phyloP scores from a whole-genome alignment of 495 filamentous ascomycete genomes.

The Oidiodendron maius region DNA sequence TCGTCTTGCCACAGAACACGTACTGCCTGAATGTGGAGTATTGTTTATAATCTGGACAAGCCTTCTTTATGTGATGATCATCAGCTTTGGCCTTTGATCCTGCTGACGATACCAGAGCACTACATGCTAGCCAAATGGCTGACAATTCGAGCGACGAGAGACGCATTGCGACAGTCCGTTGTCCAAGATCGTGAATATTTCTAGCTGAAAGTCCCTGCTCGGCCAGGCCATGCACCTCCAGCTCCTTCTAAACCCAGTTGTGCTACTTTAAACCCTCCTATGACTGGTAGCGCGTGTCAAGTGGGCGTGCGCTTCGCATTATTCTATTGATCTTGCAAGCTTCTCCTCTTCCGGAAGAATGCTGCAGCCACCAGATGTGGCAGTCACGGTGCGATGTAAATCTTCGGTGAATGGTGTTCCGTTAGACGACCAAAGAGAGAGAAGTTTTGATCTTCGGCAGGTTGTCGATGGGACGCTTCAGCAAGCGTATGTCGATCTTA shows the following conservation, averaged over 20 bases:
- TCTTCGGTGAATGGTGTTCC: too few species aligned
- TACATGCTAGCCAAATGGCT: conserved; percentile 5
- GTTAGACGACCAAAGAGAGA: too few species aligned
- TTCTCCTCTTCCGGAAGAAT: too few species aligned
- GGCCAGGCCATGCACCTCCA: background rate
- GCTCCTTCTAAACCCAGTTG: background rate
- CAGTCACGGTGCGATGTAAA: too few species aligned
- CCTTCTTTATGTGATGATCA: conserved; percentile 12
- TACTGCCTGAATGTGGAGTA: conserved; percentile 43
- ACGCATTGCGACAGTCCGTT: conserved; percentile 10
- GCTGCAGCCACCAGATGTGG: too few species aligned
- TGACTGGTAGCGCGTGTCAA: background rate
- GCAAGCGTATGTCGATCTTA: too few species aligned
- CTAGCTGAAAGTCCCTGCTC: too few species aligned
- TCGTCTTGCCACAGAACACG: conserved; percentile 5
- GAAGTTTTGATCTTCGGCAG: too few species aligned
- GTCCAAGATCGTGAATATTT: too few species aligned
- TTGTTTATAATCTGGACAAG: conserved; percentile 43
- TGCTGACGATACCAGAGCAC: background rate
- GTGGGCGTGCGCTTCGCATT: background rate
- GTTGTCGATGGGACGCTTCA: too few species aligned
- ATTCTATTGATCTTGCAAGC: too few species aligned
- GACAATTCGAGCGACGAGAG: background rate
- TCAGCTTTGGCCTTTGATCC: background rate
- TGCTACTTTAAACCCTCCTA: background rate